phyloP scores from a whole-genome alignment of 2,329 filamentous ascomycete genomes.

The Pezicula carpinea region DNA sequence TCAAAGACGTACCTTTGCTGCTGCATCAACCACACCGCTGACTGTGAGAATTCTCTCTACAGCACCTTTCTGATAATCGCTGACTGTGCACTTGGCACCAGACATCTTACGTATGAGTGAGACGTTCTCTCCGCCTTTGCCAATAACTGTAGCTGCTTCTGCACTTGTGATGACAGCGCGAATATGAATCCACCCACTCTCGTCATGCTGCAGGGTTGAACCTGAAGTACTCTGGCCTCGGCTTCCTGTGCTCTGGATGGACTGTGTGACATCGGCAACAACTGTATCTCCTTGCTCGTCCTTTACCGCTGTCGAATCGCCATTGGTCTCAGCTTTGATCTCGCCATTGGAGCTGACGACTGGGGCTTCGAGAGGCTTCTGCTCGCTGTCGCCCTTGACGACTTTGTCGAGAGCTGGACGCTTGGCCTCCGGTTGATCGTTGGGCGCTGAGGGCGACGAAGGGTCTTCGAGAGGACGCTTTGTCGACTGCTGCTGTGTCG shows the following conservation, averaged over 20 bases:
- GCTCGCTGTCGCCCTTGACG: slow-evolving; percentile 57
- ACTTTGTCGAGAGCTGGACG: slow-evolving; percentile 93
- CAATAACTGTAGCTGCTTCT: slow-evolving; percentile 95
- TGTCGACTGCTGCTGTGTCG: slow-evolving; percentile 64
- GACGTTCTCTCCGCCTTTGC: slow-evolving; percentile 97
- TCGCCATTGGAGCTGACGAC: slow-evolving; percentile 44
- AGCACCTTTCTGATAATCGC: slow-evolving; percentile 94
- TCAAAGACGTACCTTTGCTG: slow-evolving; percentile 71
- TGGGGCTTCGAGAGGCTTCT: slow-evolving; percentile 33
- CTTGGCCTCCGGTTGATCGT: slow-evolving; percentile 95
- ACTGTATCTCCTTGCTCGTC: slow-evolving; percentile 65
- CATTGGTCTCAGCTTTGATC: slow-evolving; percentile 35
- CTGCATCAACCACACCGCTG: slow-evolving; percentile 92
- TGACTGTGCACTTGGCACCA: slow-evolving; percentile 96
- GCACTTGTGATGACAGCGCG: slow-evolving; percentile 95
- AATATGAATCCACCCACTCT: slow-evolving; percentile 95
- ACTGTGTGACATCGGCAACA: slow-evolving; percentile 58
- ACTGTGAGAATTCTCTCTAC: slow-evolving; percentile 97
- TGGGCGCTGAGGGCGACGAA: slow-evolving; percentile 86
- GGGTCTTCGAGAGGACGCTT: slow-evolving; percentile 97
- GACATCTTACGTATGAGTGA: slow-evolving; percentile 94
- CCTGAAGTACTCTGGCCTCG: slow-evolving; percentile 19
- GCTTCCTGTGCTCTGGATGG: slow-evolving; percentile 42
- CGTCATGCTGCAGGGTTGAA: slow-evolving; percentile 66
- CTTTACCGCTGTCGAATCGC: slow-evolving; percentile 44